These are phyloP conservation scores for Aspergillus biplanus DNA, from an alignment of 495 filamentous ascomycete species.

Conservation along the genomic window DNA sequence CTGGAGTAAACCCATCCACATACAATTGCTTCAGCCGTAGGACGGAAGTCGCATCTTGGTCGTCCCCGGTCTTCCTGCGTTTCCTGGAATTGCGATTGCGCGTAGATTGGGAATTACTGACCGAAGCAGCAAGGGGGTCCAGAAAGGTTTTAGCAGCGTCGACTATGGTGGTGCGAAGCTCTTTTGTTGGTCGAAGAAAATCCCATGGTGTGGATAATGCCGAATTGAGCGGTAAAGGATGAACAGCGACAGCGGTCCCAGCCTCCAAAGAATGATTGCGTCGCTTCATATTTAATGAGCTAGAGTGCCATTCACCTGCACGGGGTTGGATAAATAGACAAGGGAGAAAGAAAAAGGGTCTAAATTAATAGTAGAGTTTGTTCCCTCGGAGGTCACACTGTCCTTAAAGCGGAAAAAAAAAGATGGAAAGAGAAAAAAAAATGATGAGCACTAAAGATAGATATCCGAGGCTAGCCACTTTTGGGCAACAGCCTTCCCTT, in stretches of 20 bases:
- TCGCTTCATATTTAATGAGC: background rate
- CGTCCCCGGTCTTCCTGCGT: constrained; percentile 60
- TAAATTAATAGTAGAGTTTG: background rate
- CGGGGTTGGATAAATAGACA: background rate
- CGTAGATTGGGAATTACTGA: constrained; percentile 66
- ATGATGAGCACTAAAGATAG: background rate
- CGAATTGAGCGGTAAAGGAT: constrained; percentile 27
- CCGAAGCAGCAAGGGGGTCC: constrained; percentile 71
- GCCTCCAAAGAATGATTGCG: too few species aligned
- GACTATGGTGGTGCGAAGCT: constrained; percentile 66
- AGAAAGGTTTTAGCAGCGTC: constrained; percentile 74
- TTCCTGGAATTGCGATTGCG: constrained; percentile 64
- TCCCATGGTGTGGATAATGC: constrained; percentile 40
- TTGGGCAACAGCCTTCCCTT: background rate
- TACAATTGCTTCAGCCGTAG: constrained; percentile 78
- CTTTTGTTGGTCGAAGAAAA: constrained; percentile 70
- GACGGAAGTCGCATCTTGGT: constrained; percentile 41
- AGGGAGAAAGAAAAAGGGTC: background rate
- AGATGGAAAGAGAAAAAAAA: background rate
- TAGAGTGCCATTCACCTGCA: background rate
- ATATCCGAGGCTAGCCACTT: constrained; percentile 11
- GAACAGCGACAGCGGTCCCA: background rate
- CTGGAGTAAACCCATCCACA: constrained; percentile 82
- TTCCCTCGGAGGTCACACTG: background rate
- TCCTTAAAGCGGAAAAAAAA: too few species aligned